These are phyloP conservation scores for bread wheat (Triticum aestivum) DNA, from an alignment of 176 grass and related monocot genomes.

Conservation along the genomic window DNA sequence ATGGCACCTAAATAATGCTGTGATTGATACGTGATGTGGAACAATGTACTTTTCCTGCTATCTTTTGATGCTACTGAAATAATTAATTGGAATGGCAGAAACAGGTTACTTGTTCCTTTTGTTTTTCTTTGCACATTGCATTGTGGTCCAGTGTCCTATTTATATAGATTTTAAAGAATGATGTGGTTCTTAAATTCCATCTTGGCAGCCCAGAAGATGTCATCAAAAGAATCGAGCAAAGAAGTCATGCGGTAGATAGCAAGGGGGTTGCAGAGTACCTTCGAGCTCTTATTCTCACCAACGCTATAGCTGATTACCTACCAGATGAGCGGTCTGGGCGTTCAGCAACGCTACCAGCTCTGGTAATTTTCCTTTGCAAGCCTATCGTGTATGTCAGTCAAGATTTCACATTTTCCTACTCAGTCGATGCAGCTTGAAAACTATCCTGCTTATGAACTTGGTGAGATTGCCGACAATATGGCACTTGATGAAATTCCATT, in stretches of 20 bases:
- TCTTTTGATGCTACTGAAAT: conserved; percentile 8
- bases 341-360: conserved; percentile 70
- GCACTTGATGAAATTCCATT: background rate
- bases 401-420: conserved; percentile 10
- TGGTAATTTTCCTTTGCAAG: conserved; percentile 57
- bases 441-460: background rate
- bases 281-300: conserved; percentile 85
- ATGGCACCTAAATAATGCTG: background rate
- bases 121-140: background rate
- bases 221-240: conserved; percentile 91
- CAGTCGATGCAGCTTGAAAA: background rate
- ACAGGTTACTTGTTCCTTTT: background rate
- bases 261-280: conserved; percentile 90
- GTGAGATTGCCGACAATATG: no score
- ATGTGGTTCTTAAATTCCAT: conserved; percentile 4
- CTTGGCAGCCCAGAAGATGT: conserved; percentile 72
- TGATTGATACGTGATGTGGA: background rate
- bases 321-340: conserved; percentile 83
- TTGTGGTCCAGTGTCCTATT: background rate
- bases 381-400: background rate
- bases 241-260: conserved; percentile 91
- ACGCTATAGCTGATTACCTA: conserved; percentile 85
- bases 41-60: background rate
- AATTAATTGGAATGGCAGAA: background rate
- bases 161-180: conserved; percentile 8